Evolutionary conservation across 2,329 filamentous ascomycete species (phyloP).

Genomic region (Coniochaeta sp.): DNA sequence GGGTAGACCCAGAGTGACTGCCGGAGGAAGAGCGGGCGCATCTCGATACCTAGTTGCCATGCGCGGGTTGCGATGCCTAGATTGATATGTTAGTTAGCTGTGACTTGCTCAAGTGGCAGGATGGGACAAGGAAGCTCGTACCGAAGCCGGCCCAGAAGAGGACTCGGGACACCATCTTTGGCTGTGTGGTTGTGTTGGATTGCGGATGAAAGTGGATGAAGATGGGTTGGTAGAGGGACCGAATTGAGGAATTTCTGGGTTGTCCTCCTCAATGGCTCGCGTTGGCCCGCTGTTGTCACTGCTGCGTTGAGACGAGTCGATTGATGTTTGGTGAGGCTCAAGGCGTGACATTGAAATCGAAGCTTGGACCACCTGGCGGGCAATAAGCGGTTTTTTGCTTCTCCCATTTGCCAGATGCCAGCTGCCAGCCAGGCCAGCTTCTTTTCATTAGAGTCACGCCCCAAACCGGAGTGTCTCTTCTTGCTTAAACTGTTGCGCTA

Average conservation of each 20-base stretch:
- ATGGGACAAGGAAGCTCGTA: constrained; percentile 36
- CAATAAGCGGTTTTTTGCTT: background rate
- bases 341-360: background rate
- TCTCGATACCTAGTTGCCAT: constrained; percentile 98
- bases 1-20: constrained; percentile 88
- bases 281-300: background rate
- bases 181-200: background rate
- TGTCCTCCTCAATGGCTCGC: constrained; percentile 1
- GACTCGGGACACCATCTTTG: constrained; percentile 52
- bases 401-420: background rate
- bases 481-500: background rate
- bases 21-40: constrained; percentile 86
- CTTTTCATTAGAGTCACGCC: background rate
- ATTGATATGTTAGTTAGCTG: background rate
- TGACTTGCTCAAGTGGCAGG: constrained; percentile 5
- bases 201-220: background rate
- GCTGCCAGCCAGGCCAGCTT: no score
- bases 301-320: background rate
- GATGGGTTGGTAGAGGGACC: background rate
- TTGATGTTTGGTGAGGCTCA: background rate
- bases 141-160: constrained; percentile 89
- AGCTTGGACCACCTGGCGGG: background rate
- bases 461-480: background rate
- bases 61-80: constrained; percentile 83
- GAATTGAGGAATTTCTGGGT: background rate